Conservation (phyloP, 2,329 filamentous ascomycete genomes). For the Zymoseptoria pseudotritici region DNA sequence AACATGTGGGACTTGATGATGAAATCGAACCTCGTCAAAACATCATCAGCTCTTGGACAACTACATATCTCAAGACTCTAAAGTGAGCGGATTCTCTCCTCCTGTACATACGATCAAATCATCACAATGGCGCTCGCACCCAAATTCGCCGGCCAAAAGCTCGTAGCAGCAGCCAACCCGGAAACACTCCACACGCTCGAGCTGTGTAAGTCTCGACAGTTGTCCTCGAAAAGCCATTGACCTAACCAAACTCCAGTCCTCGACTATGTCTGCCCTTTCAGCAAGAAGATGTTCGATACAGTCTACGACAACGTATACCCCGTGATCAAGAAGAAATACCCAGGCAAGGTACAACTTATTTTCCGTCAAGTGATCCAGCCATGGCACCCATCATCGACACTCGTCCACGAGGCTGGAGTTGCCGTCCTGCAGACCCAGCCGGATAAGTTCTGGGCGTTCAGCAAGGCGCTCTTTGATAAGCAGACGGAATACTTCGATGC, state of each 20-base stretch:
- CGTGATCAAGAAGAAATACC: conserved; percentile 54
- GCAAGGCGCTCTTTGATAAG: conserved; percentile 57
- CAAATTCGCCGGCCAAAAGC: conserved; percentile 66
- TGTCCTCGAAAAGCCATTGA: not conserved
- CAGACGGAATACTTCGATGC: conserved; percentile 80
- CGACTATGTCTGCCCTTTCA: conserved; percentile 84
- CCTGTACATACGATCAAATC: not conserved
- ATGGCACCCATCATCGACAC: conserved; percentile 70
- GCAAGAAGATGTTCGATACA: conserved; percentile 68
- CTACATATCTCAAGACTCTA: not conserved
- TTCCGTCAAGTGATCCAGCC: conserved; percentile 82
- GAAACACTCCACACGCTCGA: conserved; percentile 47
- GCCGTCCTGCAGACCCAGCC: conserved; percentile 65
- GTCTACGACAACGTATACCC: conserved; percentile 61
- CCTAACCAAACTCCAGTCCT: conserved; percentile 47
- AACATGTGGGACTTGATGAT: not conserved
- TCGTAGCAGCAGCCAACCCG: conserved; percentile 41
- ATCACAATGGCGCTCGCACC: conserved; percentile 63
- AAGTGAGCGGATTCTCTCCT: not conserved
- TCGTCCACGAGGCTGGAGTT: conserved; percentile 71
- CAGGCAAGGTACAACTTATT: conserved; percentile 60
- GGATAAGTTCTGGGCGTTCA: conserved; percentile 77
- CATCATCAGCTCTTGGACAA: not conserved
- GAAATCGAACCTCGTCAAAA: not conserved
- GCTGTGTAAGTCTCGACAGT: conserved; percentile 36